Evolutionary conservation across 768 basidiomycete genomes (phyloP).

Genomic region (Trametes maxima): DNA sequence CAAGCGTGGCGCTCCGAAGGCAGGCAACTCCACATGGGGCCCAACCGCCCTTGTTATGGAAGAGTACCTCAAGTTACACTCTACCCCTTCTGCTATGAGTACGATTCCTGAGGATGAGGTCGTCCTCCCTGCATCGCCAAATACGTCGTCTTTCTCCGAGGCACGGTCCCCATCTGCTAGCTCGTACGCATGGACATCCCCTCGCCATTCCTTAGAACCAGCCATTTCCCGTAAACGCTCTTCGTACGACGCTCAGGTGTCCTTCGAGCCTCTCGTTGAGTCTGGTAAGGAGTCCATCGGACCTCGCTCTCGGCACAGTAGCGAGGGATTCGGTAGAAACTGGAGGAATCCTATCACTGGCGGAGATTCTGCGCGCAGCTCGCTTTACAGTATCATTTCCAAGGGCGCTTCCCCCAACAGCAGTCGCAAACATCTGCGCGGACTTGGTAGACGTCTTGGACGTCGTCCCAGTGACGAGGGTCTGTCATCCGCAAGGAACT

Average conservation of each 20-base stretch:
- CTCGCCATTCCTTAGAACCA: constrained; percentile 43
- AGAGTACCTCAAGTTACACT: constrained; percentile 55
- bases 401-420: constrained; percentile 47
- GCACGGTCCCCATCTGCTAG: constrained; percentile 28
- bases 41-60: constrained; percentile 71
- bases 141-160: constrained; percentile 21
- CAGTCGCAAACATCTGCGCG: constrained; percentile 44
- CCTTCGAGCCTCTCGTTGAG: constrained; percentile 60
- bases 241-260: constrained; percentile 51
- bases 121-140: constrained; percentile 15
- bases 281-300: constrained; percentile 50
- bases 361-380: constrained; percentile 34
- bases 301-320: constrained; percentile 45
- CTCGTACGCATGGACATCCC: constrained; percentile 37
- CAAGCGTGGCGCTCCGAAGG: constrained; percentile 43
- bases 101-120: constrained; percentile 48
- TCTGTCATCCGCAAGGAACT: constrained; percentile 48
- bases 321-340: constrained; percentile 35
- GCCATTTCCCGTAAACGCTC: constrained; percentile 40
- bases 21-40: constrained; percentile 43
- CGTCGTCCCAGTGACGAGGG: constrained; percentile 48
- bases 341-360: constrained; percentile 24
- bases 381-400: constrained; percentile 40
- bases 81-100: constrained; percentile 39
- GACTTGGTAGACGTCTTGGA: constrained; percentile 40